These are phyloP conservation scores for Malus asiatica DNA, from an alignment of 306 rosid genomes.

Conservation along the genomic window DNA sequence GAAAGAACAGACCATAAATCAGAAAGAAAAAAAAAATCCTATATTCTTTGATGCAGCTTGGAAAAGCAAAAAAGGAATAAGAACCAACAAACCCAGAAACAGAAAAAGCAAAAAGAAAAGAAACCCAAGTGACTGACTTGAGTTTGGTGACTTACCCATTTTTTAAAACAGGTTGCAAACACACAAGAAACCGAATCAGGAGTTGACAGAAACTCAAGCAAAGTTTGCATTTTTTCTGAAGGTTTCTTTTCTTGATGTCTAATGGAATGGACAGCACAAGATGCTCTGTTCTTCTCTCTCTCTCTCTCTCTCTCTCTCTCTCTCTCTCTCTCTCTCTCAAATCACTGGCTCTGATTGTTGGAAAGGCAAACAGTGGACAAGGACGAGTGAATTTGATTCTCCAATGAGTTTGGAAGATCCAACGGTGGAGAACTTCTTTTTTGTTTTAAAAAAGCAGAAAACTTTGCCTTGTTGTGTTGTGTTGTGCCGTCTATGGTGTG, in stretches of 20 bases:
- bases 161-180: constrained; percentile 30
- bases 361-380: constrained; percentile 36
- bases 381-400: constrained; percentile 45
- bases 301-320: neutral
- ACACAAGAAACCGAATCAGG: constrained; percentile 41
- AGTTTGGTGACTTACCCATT: constrained; percentile 33
- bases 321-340: constrained; percentile 7
- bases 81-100: constrained; percentile 21
- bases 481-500: neutral
- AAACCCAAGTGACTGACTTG: constrained; percentile 16
- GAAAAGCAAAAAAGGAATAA: constrained; percentile 17
- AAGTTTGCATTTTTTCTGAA: constrained; percentile 35
- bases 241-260: neutral
- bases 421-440: constrained; percentile 12
- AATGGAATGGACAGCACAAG: constrained; percentile 23
- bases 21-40: neutral
- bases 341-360: constrained; percentile 3
- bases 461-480: constrained; percentile 27
- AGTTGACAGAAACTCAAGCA: constrained; percentile 40
- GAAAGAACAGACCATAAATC: neutral
- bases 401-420: constrained; percentile 66
- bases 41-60: neutral
- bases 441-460: constrained; percentile 13
- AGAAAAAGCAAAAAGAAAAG: constrained; percentile 5
- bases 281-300: constrained; percentile 9